Base-by-base conservation (phyloP, 768 basidiomycete genomes). In the Harrya chromipes region DNA sequence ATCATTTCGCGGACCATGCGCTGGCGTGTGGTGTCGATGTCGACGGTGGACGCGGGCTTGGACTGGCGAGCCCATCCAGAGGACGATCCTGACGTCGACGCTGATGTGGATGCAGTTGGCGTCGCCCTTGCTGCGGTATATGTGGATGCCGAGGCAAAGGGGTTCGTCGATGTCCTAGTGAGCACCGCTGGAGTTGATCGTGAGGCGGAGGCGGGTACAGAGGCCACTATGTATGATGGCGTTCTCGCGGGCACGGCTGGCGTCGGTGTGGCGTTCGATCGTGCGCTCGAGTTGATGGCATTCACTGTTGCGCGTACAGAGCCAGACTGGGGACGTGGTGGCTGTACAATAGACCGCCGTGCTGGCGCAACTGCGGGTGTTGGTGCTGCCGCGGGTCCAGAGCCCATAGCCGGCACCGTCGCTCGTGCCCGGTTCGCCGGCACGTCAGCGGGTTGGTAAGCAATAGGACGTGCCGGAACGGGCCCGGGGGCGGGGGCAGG, bases 1-100 rank as follows among this genome's bases (percentile, higher is more conserved):
- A 68, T 71, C 56, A 62, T 67, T 31, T 64, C 57, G 12, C 31
- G 57, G 4, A 76, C 65, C 47, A 66, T 54, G 29, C 50, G 53
- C 17, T 57, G 53, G 23, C 59, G 55, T 31, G 6, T 38, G 16
- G 27, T 3, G 35, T 53, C 36, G 4, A 13, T 6, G 16, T 36
- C n/a, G n/a, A n/a, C n/a, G n/a, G n/a, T 17, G 17, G n/a, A 2
- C 14, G 6, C 7, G 16, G 43, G n/a, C n/a, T 34, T 51, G 40
- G 49, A 44, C 27, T 16, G n/a, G 35, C 9, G 26, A n/a, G 41
- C 41, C 50, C 35, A 48, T 35, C 14, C 24, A 13, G n/a, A n/a
- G n/a, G n/a, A n/a, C n/a, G n/a, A n/a, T n/a, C n/a, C n/a, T n/a
- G n/a, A n/a, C n/a, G n/a, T n/a, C n/a, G 24, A n/a, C 26, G 14